Conservation (phyloP, 2,329 filamentous ascomycete species). For the Pseudogymnoascus destructans region DNA sequence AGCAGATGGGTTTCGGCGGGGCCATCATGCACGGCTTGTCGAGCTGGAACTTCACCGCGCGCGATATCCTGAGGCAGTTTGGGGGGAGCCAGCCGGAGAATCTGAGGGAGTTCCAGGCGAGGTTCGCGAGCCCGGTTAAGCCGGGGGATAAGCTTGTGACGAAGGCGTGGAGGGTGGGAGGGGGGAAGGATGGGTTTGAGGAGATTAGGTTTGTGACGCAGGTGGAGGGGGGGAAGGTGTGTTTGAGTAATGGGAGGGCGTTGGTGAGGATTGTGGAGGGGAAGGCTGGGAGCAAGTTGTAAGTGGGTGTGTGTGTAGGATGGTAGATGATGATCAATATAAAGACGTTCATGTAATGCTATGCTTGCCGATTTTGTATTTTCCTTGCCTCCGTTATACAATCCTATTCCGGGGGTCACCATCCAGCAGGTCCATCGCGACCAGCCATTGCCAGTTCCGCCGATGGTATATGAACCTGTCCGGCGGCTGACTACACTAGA, state of each 20-base stretch:
- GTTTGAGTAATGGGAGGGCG: constrained; percentile 70
- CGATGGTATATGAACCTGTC: no score
- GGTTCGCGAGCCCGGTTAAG: constrained; percentile 73
- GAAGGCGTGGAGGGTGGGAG: constrained; percentile 63
- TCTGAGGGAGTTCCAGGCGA: constrained; percentile 75
- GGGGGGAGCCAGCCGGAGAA: constrained; percentile 64
- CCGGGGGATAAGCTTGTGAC: constrained; percentile 68
- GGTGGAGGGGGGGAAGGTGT: constrained; percentile 68
- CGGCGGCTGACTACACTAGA: no score
- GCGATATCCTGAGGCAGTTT: constrained; percentile 55
- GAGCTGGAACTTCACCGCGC: constrained; percentile 66
- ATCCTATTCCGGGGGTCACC: no score
- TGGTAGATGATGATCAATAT: background rate
- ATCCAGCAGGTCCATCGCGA: no score
- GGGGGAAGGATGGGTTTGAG: constrained; percentile 49
- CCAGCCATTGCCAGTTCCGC: no score
- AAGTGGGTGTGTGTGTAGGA: background rate
- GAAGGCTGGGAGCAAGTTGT: background rate
- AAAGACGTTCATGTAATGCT: background rate
- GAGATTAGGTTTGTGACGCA: constrained; percentile 66
- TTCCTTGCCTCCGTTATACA: no score
- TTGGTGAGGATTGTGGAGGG: constrained; percentile 28
- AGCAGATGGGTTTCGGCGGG: constrained; percentile 79
- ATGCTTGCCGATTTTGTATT: background rate
- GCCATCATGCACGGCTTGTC: constrained; percentile 80